These are phyloP conservation scores for Moesziomyces sp. DNA, from an alignment of 1,284 basidiomycete genomes.

Conservation along the genomic window DNA sequence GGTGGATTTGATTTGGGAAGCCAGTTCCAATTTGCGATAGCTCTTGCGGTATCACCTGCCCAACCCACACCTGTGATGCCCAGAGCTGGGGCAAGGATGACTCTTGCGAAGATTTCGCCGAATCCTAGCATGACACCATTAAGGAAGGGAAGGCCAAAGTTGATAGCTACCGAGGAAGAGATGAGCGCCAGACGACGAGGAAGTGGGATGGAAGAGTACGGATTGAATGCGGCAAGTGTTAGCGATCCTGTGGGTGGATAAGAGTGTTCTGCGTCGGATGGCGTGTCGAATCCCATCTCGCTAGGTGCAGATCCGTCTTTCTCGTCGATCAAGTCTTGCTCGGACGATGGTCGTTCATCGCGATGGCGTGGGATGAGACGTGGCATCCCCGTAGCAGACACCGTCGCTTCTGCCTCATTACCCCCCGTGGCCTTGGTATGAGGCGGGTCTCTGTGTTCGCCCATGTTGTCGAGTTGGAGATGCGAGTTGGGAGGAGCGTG, in stretches of 20 bases:
- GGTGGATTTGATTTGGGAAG: too few relatives aligned
- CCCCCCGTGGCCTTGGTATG: constrained; percentile 15
- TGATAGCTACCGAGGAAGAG: constrained; percentile 86
- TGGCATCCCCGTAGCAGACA: constrained; percentile 58
- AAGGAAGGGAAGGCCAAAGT: constrained; percentile 90
- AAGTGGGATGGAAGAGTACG: constrained; percentile 42
- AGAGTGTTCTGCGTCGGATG: constrained; percentile 7
- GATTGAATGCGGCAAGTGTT: constrained; percentile 55
- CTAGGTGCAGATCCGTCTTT: constrained; percentile 29
- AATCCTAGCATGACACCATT: constrained; percentile 99
- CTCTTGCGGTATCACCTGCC: constrained; percentile 36
- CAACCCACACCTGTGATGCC: constrained; percentile 48
- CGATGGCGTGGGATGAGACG: constrained; percentile 48
- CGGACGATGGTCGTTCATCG: constrained; percentile 16
- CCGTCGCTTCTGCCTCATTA: constrained; percentile 46
- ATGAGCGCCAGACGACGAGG: constrained; percentile 68
- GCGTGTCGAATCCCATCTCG: constrained; percentile 22
- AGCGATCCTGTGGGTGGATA: constrained; percentile 61
- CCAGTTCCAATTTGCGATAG: constrained; percentile 37
- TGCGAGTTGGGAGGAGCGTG: too few relatives aligned
- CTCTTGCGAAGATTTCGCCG: constrained; percentile 95
- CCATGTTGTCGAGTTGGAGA: too few relatives aligned
- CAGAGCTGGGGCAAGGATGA: constrained; percentile 73
- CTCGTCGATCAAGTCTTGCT: constrained; percentile 30
- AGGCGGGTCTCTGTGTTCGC: constrained; percentile 15